Conservation (phyloP, 2,329 filamentous ascomycete genomes). For the Mariannaea elegans region DNA sequence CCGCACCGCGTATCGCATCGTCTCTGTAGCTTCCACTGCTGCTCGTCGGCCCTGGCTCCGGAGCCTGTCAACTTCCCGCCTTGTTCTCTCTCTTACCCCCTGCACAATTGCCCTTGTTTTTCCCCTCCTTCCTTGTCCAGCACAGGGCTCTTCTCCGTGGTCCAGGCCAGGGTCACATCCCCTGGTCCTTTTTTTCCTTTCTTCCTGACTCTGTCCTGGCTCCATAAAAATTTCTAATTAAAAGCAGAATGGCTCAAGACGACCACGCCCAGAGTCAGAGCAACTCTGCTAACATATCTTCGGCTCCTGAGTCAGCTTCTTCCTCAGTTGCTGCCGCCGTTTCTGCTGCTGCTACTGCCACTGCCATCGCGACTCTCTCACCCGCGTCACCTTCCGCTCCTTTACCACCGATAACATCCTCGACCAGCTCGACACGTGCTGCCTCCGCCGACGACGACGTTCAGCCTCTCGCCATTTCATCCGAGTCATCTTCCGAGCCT, state of each 20-base stretch:
- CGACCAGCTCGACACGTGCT: constrained; percentile 24
- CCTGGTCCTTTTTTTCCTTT: constrained; percentile 36
- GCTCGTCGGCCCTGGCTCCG: constrained; percentile 37
- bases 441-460: constrained; percentile 27
- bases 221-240: constrained; percentile 51
- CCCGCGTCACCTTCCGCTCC: constrained; percentile 29
- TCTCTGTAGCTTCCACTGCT: constrained; percentile 23
- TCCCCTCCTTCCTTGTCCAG: constrained; percentile 41
- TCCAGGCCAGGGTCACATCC: constrained; percentile 45
- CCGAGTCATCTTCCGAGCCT: neutral
- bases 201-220: constrained; percentile 45
- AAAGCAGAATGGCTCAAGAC: constrained; percentile 46
- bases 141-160: constrained; percentile 38
- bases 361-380: constrained; percentile 29
- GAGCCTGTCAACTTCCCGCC: constrained; percentile 25
- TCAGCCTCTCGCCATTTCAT: constrained; percentile 19
- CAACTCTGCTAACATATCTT: constrained; percentile 41
- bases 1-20: constrained; percentile 33
- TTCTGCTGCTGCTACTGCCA: constrained; percentile 26
- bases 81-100: constrained; percentile 35
- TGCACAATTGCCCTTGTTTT: constrained; percentile 36
- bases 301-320: constrained; percentile 37
- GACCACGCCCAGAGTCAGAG: constrained; percentile 43
- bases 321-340: constrained; percentile 34
- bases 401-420: constrained; percentile 27